Percentiles rank a stretch among this genome's conserved stretches.
Evolutionary conservation across 805 yeast genomes (phyloP).

Genomic region (Candida ficus): DNA sequence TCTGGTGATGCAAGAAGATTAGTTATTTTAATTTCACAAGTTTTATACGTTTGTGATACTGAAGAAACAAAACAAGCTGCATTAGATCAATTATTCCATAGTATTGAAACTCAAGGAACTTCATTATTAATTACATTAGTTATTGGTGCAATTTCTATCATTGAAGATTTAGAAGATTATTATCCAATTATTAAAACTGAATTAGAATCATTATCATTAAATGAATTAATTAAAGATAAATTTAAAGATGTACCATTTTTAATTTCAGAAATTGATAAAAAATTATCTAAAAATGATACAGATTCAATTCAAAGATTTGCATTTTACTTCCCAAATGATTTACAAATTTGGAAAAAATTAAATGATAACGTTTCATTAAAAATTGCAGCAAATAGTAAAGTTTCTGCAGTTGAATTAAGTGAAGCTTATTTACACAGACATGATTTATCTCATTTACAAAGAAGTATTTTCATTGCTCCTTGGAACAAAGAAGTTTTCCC

Average conservation of each 20-base stretch:
- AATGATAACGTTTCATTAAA: slow-evolving; percentile 50
- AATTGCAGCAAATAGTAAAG: slow-evolving; percentile 49
- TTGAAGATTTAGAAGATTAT: slow-evolving; percentile 56
- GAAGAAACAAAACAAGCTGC: slow-evolving; percentile 82
- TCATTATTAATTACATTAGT: slow-evolving; percentile 64
- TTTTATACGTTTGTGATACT: slow-evolving; percentile 68
- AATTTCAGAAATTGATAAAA: slow-evolving; percentile 44
- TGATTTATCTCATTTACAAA: slow-evolving; percentile 50
- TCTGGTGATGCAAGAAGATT: slow-evolving; percentile 59
- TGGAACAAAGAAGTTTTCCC: slow-evolving; percentile 29
- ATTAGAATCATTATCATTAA: slow-evolving; percentile 44
- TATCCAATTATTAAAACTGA: slow-evolving; percentile 63
- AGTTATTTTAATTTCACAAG: slow-evolving; percentile 72
- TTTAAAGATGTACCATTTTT: slow-evolving; percentile 54
- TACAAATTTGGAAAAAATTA: slow-evolving; percentile 64
- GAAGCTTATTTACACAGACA: slow-evolving; percentile 45
- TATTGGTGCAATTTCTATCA: slow-evolving; percentile 73
- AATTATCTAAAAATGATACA: slow-evolving; percentile 26
- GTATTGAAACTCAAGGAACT: slow-evolving; percentile 59
- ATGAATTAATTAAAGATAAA: slow-evolving; percentile 44
- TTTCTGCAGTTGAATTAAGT: slow-evolving; percentile 48
- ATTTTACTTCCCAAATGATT: slow-evolving; percentile 67
- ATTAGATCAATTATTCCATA: slow-evolving; percentile 69
- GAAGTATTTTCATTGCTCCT: slow-evolving; percentile 65
- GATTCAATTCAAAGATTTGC: slow-evolving; percentile 64